Evolutionary conservation across 2,329 filamentous ascomycete species (phyloP).

Genomic region (Botryotinia globosa): DNA sequence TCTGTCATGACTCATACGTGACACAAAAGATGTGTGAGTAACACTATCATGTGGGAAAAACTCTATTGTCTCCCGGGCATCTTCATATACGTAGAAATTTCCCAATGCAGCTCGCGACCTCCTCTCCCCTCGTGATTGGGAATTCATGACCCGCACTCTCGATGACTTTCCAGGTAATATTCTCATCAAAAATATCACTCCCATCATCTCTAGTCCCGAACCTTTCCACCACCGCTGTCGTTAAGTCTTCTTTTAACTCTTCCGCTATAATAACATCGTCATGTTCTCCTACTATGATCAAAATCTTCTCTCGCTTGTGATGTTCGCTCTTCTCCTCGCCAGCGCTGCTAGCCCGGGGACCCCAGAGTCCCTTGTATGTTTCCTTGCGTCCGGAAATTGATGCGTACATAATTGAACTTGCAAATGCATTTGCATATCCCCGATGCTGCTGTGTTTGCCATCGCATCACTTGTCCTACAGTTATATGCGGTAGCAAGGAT

Average conservation of each 20-base stretch:
- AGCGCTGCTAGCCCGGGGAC: neutral
- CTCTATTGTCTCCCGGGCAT: neutral
- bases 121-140: slow-evolving; percentile 53
- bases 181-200: slow-evolving; percentile 34
- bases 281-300: slow-evolving; percentile 49
- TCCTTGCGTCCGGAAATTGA: slow-evolving; percentile 53
- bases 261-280: slow-evolving; percentile 50
- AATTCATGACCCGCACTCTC: slow-evolving; percentile 57
- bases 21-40: no score
- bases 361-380: slow-evolving; percentile 48
- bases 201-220: neutral
- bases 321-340: neutral
- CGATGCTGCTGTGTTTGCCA: slow-evolving; percentile 57
- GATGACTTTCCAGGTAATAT: slow-evolving; percentile 51
- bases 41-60: no score
- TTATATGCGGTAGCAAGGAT: slow-evolving; percentile 25
- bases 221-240: slow-evolving; percentile 21
- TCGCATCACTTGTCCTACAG: slow-evolving; percentile 42
- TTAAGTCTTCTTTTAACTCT: slow-evolving; percentile 38
- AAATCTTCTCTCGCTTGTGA: slow-evolving; percentile 49
- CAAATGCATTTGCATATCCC: slow-evolving; percentile 60
- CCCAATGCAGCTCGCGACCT: slow-evolving; percentile 35
- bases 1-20: no score
- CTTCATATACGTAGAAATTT: neutral
- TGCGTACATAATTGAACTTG: slow-evolving; percentile 54